phyloP scores from a whole-genome alignment of 768 basidiomycete genomes.

The Xerocomellus amylosporus region DNA sequence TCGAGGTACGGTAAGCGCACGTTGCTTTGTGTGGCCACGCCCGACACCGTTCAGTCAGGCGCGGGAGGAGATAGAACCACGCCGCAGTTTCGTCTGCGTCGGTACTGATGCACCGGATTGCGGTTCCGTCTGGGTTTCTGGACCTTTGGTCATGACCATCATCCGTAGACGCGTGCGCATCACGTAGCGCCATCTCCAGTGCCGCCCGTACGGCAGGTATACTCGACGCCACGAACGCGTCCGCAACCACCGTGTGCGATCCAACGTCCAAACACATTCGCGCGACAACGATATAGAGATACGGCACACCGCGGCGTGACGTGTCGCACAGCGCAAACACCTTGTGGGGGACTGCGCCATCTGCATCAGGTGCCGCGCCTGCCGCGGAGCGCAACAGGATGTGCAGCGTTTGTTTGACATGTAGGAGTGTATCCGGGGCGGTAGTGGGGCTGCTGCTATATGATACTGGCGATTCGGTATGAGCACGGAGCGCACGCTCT shows the following conservation, averaged over 20 bases:
- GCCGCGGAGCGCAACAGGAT: conserved; percentile 21
- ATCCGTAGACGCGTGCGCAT: no score
- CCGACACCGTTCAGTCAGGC: conserved; percentile 52
- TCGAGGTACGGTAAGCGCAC: conserved; percentile 26
- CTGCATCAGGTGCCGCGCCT: conserved; percentile 1
- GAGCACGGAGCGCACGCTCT: not conserved
- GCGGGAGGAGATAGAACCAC: conserved; percentile 54
- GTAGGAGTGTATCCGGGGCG: conserved; percentile 19
- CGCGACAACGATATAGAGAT: conserved; percentile 47
- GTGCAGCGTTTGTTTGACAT: conserved; percentile 33
- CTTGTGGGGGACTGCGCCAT: conserved; percentile 3
- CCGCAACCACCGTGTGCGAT: conserved; percentile 44
- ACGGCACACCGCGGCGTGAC: not conserved
- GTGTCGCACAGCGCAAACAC: conserved; percentile 20
- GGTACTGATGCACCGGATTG: conserved; percentile 14
- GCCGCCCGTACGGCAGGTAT: conserved; percentile 4
- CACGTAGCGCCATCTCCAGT: not conserved
- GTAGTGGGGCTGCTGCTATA: no score
- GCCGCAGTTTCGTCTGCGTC: conserved; percentile 23
- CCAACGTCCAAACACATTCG: conserved; percentile 44
- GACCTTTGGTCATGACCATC: not conserved
- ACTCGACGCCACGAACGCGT: conserved; percentile 44
- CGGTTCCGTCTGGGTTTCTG: not conserved
- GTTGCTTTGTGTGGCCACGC: conserved; percentile 49
- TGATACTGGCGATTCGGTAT: no score